Conservation (phyloP, 768 basidiomycete genomes). For the Auricularia cornea region DNA sequence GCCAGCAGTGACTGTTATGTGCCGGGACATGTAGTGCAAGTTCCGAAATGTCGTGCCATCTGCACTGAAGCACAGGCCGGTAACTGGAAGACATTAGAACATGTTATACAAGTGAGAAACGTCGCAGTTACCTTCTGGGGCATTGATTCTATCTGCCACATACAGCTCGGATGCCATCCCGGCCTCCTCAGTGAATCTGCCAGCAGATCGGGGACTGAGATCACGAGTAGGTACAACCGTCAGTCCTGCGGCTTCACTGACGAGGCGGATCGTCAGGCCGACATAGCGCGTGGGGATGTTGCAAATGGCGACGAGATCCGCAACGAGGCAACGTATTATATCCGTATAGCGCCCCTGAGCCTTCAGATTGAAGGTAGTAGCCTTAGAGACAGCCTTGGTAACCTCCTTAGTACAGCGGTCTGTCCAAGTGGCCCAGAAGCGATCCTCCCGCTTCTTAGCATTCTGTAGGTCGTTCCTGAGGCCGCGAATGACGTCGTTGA, state of each 20-base stretch:
- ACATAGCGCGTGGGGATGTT: neutral
- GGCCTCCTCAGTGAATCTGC: conserved; percentile 13
- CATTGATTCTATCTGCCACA: conserved; percentile 9
- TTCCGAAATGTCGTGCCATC: conserved; percentile 21
- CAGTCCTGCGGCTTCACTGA: neutral
- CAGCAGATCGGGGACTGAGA: conserved; percentile 6
- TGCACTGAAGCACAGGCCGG: conserved; percentile 18
- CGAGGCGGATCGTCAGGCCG: neutral
- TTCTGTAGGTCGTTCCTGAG: no score
- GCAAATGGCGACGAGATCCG: no score
- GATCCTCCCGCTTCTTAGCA: no score
- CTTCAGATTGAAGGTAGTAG: no score
- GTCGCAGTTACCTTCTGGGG: conserved; percentile 7
- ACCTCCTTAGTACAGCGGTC: no score
- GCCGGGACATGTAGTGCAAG: conserved; percentile 14
- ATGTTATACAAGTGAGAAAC: neutral
- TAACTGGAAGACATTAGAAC: neutral
- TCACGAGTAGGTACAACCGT: neutral
- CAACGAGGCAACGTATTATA: no score
- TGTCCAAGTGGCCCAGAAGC: no score
- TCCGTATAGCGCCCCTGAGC: no score
- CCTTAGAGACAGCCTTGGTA: no score
- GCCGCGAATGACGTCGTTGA: no score
- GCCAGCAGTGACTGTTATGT: conserved; percentile 9
- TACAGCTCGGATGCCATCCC: conserved; percentile 16